A percentile compares a stretch with the other conserved stretches of the same genome.
Conservation (phyloP, 345 rosid genomes). For the Lepidium sativum region DNA sequence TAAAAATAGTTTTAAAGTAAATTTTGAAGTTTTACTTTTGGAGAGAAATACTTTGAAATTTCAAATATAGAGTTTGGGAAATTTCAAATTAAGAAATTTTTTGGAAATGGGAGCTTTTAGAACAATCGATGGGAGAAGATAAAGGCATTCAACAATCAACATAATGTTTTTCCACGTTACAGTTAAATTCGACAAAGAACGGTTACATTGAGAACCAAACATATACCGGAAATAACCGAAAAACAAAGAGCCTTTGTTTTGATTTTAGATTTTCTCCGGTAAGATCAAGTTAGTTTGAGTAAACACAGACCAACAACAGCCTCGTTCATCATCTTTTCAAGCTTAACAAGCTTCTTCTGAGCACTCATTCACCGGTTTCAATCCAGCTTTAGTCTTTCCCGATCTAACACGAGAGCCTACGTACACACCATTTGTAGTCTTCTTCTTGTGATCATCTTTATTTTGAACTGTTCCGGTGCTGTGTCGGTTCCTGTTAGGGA, state of each 20-base stretch:
- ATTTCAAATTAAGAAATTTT: too few species aligned
- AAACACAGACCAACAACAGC: conserved; percentile 15
- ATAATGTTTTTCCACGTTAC: conserved; percentile 6
- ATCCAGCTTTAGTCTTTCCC: conserved; percentile 35
- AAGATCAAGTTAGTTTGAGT: conserved; percentile 15
- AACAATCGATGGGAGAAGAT: background rate
- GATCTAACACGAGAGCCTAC: conserved; percentile 32
- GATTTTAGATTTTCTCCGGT: conserved; percentile 3
- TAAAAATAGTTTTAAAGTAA: too few species aligned
- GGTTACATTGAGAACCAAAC: conserved; percentile 19
- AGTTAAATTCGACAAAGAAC: conserved; percentile 9
- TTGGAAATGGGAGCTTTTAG: background rate
- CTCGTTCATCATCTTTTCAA: conserved; percentile 18
- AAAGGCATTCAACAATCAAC: conserved; percentile 15
- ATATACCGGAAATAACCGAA: conserved; percentile 19
- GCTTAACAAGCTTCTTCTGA: conserved; percentile 32
- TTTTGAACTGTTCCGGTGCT: conserved; percentile 38
- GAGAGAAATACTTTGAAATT: too few species aligned
- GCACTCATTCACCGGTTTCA: conserved; percentile 32
- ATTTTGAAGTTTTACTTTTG: too few species aligned
- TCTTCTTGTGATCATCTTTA: conserved; percentile 20
- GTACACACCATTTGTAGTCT: conserved; percentile 12
- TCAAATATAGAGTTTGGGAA: too few species aligned
- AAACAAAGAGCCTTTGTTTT: conserved; percentile 19
- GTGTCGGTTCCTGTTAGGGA: conserved; percentile 20